These are phyloP conservation scores for Scleroderma bovista DNA, from an alignment of 768 basidiomycete genomes.

Conservation along the genomic window DNA sequence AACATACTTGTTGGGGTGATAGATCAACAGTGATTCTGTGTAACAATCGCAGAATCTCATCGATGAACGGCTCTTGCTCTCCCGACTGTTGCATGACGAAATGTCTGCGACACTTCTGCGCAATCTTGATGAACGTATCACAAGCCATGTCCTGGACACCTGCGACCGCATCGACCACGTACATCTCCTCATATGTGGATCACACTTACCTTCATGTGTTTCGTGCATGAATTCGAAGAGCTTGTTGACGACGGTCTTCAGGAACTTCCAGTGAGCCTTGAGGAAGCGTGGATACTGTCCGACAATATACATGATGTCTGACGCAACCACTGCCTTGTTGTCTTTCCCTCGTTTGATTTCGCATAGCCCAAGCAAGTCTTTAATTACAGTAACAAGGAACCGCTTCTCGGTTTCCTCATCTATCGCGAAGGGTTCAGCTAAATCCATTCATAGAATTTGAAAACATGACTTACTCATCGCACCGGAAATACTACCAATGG, in stretches of 20 bases:
- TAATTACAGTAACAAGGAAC: slow-evolving; percentile 98
- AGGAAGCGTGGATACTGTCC: slow-evolving; percentile 99
- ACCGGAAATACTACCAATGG: slow-evolving; percentile 97
- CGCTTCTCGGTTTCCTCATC: slow-evolving; percentile 99
- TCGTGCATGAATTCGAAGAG: slow-evolving; percentile 99
- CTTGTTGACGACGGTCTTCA: slow-evolving; percentile 99
- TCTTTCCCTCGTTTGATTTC: slow-evolving; percentile 99
- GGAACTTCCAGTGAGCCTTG: slow-evolving; percentile 99
- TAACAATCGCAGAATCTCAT: slow-evolving; percentile 88
- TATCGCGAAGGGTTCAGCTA: slow-evolving; percentile 25
- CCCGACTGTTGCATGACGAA: slow-evolving; percentile 99
- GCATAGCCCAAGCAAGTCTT: slow-evolving; percentile 93
- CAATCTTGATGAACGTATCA: slow-evolving; percentile 99
- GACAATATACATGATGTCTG: slow-evolving; percentile 97
- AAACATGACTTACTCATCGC: slow-evolving; percentile 81
- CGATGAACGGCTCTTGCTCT: slow-evolving; percentile 95
- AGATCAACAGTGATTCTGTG: slow-evolving; percentile 94
- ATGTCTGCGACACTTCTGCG: slow-evolving; percentile 96
- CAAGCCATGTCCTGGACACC: slow-evolving; percentile 99
- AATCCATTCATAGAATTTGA: background rate
- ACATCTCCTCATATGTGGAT: background rate
- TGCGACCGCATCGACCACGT: slow-evolving; percentile 22
- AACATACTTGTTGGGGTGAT: slow-evolving; percentile 70
- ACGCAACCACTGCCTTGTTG: slow-evolving; percentile 98
- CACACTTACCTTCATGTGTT: slow-evolving; percentile 79